Evolutionary conservation across 2,329 filamentous ascomycete genomes (phyloP).

Genomic region (Aureobasidium sp.): DNA sequence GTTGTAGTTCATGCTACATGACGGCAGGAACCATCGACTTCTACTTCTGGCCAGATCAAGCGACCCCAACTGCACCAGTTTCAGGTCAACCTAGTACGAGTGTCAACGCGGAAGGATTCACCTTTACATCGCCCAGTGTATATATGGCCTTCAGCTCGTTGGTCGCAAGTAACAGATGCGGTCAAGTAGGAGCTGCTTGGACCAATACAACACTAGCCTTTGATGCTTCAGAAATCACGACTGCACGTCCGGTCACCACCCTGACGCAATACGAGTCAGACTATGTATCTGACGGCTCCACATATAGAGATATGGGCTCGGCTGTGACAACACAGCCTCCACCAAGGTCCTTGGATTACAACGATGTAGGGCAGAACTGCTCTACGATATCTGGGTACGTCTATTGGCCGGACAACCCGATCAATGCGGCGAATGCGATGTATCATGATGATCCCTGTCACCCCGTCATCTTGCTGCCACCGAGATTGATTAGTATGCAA

Average conservation of each 20-base stretch:
- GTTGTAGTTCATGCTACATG: conserved; percentile 15
- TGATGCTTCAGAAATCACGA: conserved; percentile 15
- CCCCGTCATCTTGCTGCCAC: conserved; percentile 7
- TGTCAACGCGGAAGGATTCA: conserved; percentile 15
- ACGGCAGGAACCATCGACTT: conserved; percentile 16
- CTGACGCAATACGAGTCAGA: neutral
- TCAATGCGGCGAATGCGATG: conserved; percentile 1
- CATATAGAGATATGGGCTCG: neutral
- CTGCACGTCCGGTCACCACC: conserved; percentile 14
- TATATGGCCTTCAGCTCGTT: conserved; percentile 16
- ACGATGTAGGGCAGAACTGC: conserved; percentile 14
- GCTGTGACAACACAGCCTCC: conserved; percentile 14
- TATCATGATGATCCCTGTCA: conserved; percentile 9
- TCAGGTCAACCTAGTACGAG: conserved; percentile 10
- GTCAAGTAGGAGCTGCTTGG: conserved; percentile 15
- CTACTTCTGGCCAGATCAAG: conserved; percentile 17
- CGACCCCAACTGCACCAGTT: conserved; percentile 8
- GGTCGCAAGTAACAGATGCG: conserved; percentile 13
- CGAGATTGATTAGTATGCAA: conserved; percentile 10
- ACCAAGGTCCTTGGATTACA: neutral
- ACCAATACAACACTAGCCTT: conserved; percentile 15
- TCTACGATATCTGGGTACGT: conserved; percentile 7
- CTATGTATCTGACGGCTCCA: neutral
- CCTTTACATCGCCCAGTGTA: conserved; percentile 17
- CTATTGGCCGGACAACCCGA: conserved; percentile 17